phyloP scores from a whole-genome alignment of 148 eudicot genomes.

The Heliosperma pusillum region DNA sequence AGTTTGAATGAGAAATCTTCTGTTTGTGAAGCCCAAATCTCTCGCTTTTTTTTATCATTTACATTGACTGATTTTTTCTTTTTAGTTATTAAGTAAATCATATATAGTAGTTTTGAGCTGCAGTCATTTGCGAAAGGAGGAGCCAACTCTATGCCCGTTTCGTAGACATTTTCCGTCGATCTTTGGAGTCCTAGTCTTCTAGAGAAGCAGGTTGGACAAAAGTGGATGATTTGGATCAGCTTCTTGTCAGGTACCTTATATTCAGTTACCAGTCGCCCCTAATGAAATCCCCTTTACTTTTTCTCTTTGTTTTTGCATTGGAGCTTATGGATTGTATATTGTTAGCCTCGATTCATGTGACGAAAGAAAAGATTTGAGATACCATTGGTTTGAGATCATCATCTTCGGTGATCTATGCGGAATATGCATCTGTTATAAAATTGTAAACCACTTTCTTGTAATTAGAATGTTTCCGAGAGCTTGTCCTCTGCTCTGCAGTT shows the following conservation, averaged over 20 bases:
- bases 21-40: conserved; percentile 11
- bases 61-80: background rate
- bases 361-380: conserved; percentile 6
- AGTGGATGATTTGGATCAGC: conserved; percentile 16
- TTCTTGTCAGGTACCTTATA: conserved; percentile 23
- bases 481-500: conserved; percentile 1
- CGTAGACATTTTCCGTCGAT: conserved; percentile 9
- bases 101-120: conserved; percentile 10
- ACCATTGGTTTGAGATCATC: conserved; percentile 4
- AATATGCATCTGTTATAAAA: background rate
- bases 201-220: conserved; percentile 15
- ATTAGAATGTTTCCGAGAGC: background rate
- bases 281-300: background rate
- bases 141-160: conserved; percentile 6
- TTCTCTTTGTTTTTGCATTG: conserved; percentile 6
- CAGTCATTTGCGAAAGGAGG: conserved; percentile 12
- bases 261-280: conserved; percentile 25
- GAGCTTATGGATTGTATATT: background rate
- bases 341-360: conserved; percentile 19
- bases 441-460: background rate
- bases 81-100: background rate
- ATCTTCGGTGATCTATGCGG: background rate
- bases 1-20: conserved; percentile 21
- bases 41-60: background rate
- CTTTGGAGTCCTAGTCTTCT: conserved; percentile 7